Evolutionary conservation across 2,329 filamentous ascomycete species (phyloP).

Genomic region (Colletotrichum sp.): DNA sequence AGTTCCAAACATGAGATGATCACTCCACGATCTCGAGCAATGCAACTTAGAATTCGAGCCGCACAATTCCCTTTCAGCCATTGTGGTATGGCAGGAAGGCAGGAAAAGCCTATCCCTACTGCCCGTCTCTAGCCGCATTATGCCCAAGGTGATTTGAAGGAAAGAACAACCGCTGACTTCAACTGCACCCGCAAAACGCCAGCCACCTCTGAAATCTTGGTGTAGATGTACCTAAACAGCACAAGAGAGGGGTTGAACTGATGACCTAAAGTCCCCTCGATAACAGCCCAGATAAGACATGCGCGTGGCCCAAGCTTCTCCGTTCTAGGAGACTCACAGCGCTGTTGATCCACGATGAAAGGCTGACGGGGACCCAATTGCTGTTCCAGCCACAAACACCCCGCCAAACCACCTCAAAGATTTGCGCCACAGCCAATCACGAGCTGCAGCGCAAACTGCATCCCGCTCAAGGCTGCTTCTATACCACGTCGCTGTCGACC

Average conservation of each 20-base stretch:
- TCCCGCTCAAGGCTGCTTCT: constrained; percentile 12
- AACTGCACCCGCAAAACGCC: not conserved
- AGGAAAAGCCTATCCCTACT: not conserved
- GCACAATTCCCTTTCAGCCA: not conserved
- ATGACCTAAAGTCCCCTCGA: not conserved
- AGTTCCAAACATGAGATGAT: constrained; percentile 1
- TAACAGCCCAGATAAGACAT: not conserved
- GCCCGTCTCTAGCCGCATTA: not conserved
- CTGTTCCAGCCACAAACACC: not conserved
- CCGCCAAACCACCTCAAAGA: constrained; percentile 10
- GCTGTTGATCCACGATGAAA: not conserved
- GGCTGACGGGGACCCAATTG: not conserved
- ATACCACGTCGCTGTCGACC: not conserved
- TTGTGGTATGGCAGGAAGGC: not conserved
- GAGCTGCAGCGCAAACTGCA: constrained; percentile 18
- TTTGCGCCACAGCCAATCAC: constrained; percentile 7
- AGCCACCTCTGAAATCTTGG: not conserved
- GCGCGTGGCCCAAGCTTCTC: not conserved
- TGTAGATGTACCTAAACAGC: not conserved
- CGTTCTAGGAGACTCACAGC: not conserved
- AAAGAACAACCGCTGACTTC: not conserved
- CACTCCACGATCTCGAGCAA: not conserved
- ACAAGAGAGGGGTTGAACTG: not conserved
- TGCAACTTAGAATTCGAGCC: not conserved
- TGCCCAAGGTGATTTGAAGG: not conserved